phyloP scores from a whole-genome alignment of 495 filamentous ascomycete genomes.

The Aspergillus mulundensis region DNA sequence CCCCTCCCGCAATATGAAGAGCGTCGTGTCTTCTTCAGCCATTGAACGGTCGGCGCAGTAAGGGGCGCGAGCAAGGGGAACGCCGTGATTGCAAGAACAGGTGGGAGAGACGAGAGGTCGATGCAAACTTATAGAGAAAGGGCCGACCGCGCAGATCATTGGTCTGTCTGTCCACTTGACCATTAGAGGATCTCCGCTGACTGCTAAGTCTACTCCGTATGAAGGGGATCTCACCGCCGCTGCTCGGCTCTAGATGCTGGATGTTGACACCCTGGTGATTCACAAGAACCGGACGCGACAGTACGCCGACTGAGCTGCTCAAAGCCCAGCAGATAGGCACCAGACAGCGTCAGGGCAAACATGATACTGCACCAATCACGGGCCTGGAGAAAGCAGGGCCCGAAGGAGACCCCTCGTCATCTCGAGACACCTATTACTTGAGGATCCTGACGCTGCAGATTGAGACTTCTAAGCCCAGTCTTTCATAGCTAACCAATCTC shows the following conservation, averaged over 20 bases:
- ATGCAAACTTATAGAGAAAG: conserved; percentile 46
- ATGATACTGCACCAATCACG: background rate
- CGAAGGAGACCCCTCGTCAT: conserved; percentile 46
- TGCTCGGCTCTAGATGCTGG: conserved; percentile 69
- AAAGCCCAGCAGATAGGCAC: background rate
- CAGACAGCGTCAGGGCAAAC: background rate
- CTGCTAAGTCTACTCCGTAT: conserved; percentile 29
- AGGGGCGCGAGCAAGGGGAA: conserved; percentile 49
- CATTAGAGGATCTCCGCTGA: background rate
- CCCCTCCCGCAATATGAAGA: too few relatives aligned
- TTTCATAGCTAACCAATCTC: background rate
- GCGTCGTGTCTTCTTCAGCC: too few relatives aligned
- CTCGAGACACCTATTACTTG: conserved; percentile 66
- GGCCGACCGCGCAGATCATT: conserved; percentile 64
- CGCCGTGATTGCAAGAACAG: conserved; percentile 56
- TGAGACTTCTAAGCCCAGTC: conserved; percentile 53
- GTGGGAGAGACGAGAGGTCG: conserved; percentile 57
- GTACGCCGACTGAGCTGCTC: conserved; percentile 20
- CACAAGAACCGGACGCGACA: conserved; percentile 61
- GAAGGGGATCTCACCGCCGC: conserved; percentile 54
- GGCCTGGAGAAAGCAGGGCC: background rate
- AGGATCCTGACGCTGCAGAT: conserved; percentile 70
- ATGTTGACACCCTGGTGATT: conserved; percentile 58
- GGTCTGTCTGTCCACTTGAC: conserved; percentile 43
- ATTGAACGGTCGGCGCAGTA: conserved; percentile 32